Conservation (phyloP, 2,329 filamentous ascomycete genomes). For the Paecilomyces fulvus region DNA sequence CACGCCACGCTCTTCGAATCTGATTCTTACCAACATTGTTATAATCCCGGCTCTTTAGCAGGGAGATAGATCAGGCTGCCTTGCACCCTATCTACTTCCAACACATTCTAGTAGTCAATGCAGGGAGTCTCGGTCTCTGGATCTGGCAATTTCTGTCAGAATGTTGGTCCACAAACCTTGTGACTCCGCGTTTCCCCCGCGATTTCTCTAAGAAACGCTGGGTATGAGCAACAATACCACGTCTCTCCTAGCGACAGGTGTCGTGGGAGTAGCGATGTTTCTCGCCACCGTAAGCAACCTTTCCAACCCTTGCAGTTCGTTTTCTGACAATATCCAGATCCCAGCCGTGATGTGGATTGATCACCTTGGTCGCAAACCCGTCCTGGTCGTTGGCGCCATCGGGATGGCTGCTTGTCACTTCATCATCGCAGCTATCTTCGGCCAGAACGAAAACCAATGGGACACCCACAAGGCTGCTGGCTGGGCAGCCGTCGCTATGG, state of each 20-base stretch:
- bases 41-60: neutral
- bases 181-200: neutral
- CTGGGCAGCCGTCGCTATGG: constrained; percentile 52
- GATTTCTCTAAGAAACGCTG: constrained; percentile 5
- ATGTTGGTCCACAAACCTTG: neutral
- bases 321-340: constrained; percentile 11
- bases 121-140: neutral
- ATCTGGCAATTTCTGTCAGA: neutral
- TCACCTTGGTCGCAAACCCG: constrained; percentile 21
- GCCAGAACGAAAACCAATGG: constrained; percentile 53
- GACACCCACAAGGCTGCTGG: constrained; percentile 49
- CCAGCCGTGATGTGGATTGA: constrained; percentile 26
- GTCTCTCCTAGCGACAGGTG: constrained; percentile 20
- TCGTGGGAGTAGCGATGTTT: constrained; percentile 21
- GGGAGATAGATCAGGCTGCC: neutral
- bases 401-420: constrained; percentile 62
- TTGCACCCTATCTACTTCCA: neutral
- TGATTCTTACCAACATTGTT: neutral
- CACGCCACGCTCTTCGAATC: neutral
- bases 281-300: constrained; percentile 9
- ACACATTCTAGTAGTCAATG: neutral
- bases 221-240: constrained; percentile 18
- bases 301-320: neutral
- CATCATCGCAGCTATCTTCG: constrained; percentile 59
- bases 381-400: constrained; percentile 43